Evolutionary conservation across 306 rosid genomes (phyloP), one percentile per base, ranked within the genome.

Genomic region (Lagenaria siceraria): DNA sequence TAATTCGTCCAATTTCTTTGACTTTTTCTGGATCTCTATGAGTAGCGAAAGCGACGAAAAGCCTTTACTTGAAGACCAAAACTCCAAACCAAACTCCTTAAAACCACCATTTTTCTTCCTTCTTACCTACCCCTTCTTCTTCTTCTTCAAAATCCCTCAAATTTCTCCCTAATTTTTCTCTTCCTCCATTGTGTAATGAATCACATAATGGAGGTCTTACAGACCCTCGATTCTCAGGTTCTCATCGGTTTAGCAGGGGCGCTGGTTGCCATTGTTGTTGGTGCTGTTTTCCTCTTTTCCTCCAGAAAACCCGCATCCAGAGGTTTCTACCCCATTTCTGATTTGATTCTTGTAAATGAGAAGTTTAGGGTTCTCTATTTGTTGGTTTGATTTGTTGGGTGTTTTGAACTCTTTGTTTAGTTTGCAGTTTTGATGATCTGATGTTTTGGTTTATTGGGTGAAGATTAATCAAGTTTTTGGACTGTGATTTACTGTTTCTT

Each of bases 221-320:
- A 82, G 65, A 40, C 92, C 0, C 78, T 87, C 0, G 90, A 91
- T 22, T 78, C 81, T 75, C 97, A 85, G 83, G 81, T 87, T 61
- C 78, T 90, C 58, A 76, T 86, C 64, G 96, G 90, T 56, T 88
- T 78, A 1, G 85, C 85, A 0, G 87, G 90, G 8, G 89, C 96
- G 54, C 3, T 90, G 63, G 78, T 82, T n/a, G 96, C 88, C 65
- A 60, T 89, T 88, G 96, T 84, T 10, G 74, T 66, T 75, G 92
- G 79, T 75, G 93, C 89, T 72, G 27, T 73, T 75, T 85, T 81
- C 84, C 83, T 91, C 84, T 85, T 78, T 68, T 84, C 93, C 35
- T 88, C 90, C 17, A 87, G 78, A 60, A 93, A 90, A 86, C 56
- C 40, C 15, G 21, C 76, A 4, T 49, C 87, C 77, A 85, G 81